Conservation (phyloP, 192 early-diverging fungal genomes). For the Spizellomyces punctatus region DNA sequence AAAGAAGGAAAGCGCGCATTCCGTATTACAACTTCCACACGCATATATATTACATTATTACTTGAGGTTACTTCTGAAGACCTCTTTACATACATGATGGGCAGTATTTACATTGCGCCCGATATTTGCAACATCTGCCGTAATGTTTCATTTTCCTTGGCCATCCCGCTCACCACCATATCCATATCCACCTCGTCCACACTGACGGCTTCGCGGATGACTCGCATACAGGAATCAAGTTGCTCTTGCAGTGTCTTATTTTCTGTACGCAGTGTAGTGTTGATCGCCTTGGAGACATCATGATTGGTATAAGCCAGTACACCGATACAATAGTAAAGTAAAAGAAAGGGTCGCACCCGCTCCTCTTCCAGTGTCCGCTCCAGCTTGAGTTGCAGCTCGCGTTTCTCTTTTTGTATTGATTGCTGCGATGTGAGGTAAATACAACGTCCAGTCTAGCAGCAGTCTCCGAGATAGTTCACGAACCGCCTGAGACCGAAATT, state of each 20-base stretch:
- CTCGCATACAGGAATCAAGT: constrained; percentile 19
- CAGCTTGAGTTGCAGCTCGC: constrained; percentile 35
- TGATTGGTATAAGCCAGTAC: constrained; percentile 1
- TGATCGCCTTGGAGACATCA: constrained; percentile 14
- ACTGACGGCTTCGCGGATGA: constrained; percentile 34
- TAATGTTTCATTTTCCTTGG: constrained; percentile 33
- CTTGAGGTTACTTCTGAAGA: too few species aligned
- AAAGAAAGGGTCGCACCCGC: constrained; percentile 25
- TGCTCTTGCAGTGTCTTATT: constrained; percentile 35
- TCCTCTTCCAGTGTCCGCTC: constrained; percentile 38
- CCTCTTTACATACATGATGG: too few species aligned
- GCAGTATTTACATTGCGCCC: too few species aligned
- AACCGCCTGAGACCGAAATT: constrained; percentile 55
- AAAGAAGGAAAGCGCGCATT: too few species aligned
- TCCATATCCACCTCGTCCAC: constrained; percentile 26
- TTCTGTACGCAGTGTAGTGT: constrained; percentile 22
- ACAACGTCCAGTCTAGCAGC: neutral
- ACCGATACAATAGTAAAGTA: neutral
- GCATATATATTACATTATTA: too few species aligned
- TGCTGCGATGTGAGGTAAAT: constrained; percentile 31
- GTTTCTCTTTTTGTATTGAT: constrained; percentile 45
- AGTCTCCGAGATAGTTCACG: neutral
- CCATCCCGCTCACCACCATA: constrained; percentile 20
- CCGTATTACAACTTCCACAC: too few species aligned
- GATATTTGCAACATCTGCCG: constrained; percentile 29